Percentiles rank a stretch among this genome's conserved stretches.
These are phyloP conservation scores for Chlorociboria aeruginascens DNA, from an alignment of 495 filamentous ascomycete genomes.

Conservation along the genomic window DNA sequence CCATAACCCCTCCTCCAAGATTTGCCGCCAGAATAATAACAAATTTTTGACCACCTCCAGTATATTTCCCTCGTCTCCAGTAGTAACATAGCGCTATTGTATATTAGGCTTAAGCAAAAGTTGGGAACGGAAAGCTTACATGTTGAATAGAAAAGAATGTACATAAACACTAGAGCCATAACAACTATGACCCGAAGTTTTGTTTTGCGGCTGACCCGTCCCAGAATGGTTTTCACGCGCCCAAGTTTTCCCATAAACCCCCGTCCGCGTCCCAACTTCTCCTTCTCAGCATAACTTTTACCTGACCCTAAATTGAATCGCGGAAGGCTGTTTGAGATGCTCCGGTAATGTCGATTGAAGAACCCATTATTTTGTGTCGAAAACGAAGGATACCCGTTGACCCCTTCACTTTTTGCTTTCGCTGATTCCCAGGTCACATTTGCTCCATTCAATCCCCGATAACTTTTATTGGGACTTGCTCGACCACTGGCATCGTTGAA, in stretches of 20 bases:
- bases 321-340: constrained; percentile 60
- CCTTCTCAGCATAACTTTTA: constrained; percentile 55
- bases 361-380: constrained; percentile 68
- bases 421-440: constrained; percentile 68
- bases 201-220: constrained; percentile 20
- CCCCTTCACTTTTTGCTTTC: constrained; percentile 65
- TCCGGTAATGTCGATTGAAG: constrained; percentile 66
- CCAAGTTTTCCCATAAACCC: constrained; percentile 27
- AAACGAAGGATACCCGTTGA: constrained; percentile 68
- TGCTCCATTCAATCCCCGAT: constrained; percentile 32
- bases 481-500: constrained; percentile 45
- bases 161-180: constrained; percentile 46
- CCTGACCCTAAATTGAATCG: constrained; percentile 40
- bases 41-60: constrained; percentile 81
- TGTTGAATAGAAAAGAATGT: constrained; percentile 55
- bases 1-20: constrained; percentile 93
- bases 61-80: constrained; percentile 31
- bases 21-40: constrained; percentile 94
- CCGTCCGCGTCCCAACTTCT: constrained; percentile 46
- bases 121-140: constrained; percentile 35
- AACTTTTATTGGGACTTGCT: constrained; percentile 45
- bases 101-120: not conserved
- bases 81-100: constrained; percentile 31
- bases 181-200: constrained; percentile 49
- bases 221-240: constrained; percentile 7